phyloP scores from a whole-genome alignment of 345 rosid genomes.

The Laguncularia racemosa region DNA sequence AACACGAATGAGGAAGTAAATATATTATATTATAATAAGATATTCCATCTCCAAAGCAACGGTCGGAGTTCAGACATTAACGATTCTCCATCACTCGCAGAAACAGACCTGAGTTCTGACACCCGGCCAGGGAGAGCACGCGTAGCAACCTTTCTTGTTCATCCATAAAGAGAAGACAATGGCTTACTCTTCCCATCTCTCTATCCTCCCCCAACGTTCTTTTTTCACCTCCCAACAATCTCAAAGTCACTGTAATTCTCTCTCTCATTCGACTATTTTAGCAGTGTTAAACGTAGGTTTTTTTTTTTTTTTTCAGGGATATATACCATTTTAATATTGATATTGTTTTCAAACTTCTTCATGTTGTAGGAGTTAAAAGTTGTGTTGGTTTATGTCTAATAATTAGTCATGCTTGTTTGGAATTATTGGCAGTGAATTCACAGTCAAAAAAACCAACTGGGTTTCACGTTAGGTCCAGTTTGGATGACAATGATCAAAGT shows the following conservation, averaged over 20 bases:
- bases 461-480: constrained; percentile 27
- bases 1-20: too few relatives aligned
- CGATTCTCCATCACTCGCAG: background rate
- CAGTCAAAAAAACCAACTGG: constrained; percentile 13
- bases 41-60: background rate
- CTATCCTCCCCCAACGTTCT: constrained; percentile 23
- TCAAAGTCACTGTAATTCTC: constrained; percentile 17
- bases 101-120: background rate
- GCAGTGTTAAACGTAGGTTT: too few relatives aligned
- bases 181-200: constrained; percentile 23
- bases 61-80: background rate
- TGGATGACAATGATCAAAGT: constrained; percentile 18
- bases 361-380: too few relatives aligned
- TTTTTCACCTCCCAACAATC: constrained; percentile 13
- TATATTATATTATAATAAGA: too few relatives aligned
- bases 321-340: too few relatives aligned
- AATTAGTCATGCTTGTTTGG: background rate
- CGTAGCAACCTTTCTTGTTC: background rate
- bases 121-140: constrained; percentile 1
- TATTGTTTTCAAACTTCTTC: too few relatives aligned
- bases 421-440: constrained; percentile 12
- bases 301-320: too few relatives aligned
- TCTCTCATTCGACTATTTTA: background rate
- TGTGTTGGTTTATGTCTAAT: background rate
- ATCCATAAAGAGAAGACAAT: constrained; percentile 8